Evolutionary conservation across 768 basidiomycete genomes (phyloP).

Genomic region (Xerocomus brunneocitrinus): DNA sequence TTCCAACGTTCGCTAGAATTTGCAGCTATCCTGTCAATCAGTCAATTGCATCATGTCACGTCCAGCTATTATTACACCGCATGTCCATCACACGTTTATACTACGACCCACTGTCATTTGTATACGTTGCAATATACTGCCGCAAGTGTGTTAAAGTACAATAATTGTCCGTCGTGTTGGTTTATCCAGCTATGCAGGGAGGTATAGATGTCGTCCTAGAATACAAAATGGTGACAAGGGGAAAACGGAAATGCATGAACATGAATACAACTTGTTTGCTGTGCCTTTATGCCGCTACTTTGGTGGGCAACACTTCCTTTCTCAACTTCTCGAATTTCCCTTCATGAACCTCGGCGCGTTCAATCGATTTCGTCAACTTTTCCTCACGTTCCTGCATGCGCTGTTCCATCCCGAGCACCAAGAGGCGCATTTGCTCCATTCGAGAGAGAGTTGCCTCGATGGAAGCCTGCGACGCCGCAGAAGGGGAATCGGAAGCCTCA

Average conservation of each 20-base stretch:
- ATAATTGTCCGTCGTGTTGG: background rate
- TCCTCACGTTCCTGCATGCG: conserved; percentile 60
- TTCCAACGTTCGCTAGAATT: conserved; percentile 22
- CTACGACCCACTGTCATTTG: conserved; percentile 28
- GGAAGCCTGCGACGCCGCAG: conserved; percentile 21
- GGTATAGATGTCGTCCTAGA: conserved; percentile 16
- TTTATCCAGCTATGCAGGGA: conserved; percentile 1
- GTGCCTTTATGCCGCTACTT: conserved; percentile 9
- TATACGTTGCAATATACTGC: conserved; percentile 27
- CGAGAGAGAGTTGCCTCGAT: conserved; percentile 48
- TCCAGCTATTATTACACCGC: conserved; percentile 15
- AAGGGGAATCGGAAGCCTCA: conserved; percentile 13
- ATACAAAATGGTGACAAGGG: conserved; percentile 19
- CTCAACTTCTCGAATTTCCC: conserved; percentile 47
- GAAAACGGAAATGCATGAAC: conserved; percentile 8
- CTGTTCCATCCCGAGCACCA: conserved; percentile 75
- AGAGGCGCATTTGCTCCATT: conserved; percentile 62
- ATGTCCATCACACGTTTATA: conserved; percentile 23
- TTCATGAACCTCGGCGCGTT: conserved; percentile 58
- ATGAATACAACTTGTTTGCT: conserved; percentile 2
- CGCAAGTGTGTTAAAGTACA: conserved; percentile 17
- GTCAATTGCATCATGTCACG: conserved; percentile 26
- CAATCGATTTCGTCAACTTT: conserved; percentile 54
- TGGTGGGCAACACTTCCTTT: conserved; percentile 34
- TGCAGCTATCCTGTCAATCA: conserved; percentile 21